A percentile compares a stretch with the other conserved stretches of the same genome.
phyloP scores from a whole-genome alignment of 176 grass and related monocot genomes.

The Triticum urartu region DNA sequence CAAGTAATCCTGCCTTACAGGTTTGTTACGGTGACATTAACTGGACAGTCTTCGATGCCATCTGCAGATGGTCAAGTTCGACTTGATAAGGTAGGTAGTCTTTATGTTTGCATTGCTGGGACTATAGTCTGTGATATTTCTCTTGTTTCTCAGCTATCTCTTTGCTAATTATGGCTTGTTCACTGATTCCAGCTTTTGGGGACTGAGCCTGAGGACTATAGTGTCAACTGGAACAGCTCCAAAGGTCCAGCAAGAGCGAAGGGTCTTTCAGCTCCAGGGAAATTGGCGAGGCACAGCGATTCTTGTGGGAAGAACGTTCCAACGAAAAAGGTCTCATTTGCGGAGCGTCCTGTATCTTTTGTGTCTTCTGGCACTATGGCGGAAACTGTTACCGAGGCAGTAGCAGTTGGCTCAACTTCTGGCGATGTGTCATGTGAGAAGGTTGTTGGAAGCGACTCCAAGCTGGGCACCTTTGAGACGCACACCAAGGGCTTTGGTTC shows the following conservation, averaged over 20 bases:
- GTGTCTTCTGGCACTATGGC: conserved; percentile 69
- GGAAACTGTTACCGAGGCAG: conserved; percentile 41
- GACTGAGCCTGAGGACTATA: conserved; percentile 56
- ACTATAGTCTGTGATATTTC: background rate
- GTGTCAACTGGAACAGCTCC: conserved; percentile 41
- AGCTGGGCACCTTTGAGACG: conserved; percentile 73
- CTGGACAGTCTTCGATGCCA: conserved; percentile 68
- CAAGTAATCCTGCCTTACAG: conserved; percentile 43
- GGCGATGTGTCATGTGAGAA: conserved; percentile 29
- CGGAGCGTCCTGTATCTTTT: conserved; percentile 69
- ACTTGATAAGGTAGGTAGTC: conserved; percentile 66
- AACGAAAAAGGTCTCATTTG: conserved; percentile 44
- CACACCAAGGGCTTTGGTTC: conserved; percentile 94
- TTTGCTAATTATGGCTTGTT: conserved; percentile 12
- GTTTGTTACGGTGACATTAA: conserved; percentile 86
- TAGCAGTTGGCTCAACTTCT: conserved; percentile 39
- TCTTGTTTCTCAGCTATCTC: conserved; percentile 12
- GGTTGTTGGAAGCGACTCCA: conserved; percentile 22
- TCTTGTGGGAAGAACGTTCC: conserved; percentile 36
- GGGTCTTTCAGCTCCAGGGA: conserved; percentile 39
- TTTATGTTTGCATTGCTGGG: background rate
- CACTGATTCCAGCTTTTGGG: conserved; percentile 58
- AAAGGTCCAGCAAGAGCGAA: conserved; percentile 36
- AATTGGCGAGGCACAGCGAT: conserved; percentile 36
- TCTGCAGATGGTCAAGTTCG: conserved; percentile 60